Evolutionary conservation across 805 yeast species (phyloP), one percentile per base, ranked within the genome.

Genomic region (Hanseniaspora occidentalis): DNA sequence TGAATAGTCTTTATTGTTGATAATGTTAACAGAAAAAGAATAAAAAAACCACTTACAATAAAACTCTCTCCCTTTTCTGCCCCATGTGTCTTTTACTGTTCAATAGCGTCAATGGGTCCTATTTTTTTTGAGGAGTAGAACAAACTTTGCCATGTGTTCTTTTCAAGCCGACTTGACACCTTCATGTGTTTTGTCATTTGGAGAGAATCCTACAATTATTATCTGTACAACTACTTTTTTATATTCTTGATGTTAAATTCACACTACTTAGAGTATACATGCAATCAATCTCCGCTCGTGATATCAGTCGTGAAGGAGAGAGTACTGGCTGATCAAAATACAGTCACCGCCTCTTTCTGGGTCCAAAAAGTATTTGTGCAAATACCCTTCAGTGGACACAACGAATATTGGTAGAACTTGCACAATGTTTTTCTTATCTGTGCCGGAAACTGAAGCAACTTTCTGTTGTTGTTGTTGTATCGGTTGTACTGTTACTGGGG

Each of bases 341-440:
- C 97, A 89, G 54, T 88, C 96, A 2, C 98, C 98, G 1, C 97
- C 97, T 40, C 88, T 62, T 45, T 79, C 94, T 0, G 92, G 79
- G 46, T 85, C 92, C 36, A 89, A 62, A 2, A 79, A 79, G 57
- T 84, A 89, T 38, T 81, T 83, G 51, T 79, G 81, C 48, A 83
- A 80, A 48, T 71, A 74, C 0, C 97, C 97, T 42, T 77, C 83
- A 0, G 80, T 71, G 1, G 95, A 84, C 3, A 84, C 84, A 5
- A 86, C 89, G 43, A 76, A 70, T 11, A 76, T 46, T 2, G 61
- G 57, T 8, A 58, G 60, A 42, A 69, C 68, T 43, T 65, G 64
- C 33, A 64, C 42, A 3, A 42, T 23, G 20, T 44, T 38, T 10
- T 25, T 37, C n/a, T 39, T 19, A 11, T 18, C 16, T 14, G 37